Base-by-base conservation (phyloP, 805 yeast genomes). In the Brettanomyces naardenensis region DNA sequence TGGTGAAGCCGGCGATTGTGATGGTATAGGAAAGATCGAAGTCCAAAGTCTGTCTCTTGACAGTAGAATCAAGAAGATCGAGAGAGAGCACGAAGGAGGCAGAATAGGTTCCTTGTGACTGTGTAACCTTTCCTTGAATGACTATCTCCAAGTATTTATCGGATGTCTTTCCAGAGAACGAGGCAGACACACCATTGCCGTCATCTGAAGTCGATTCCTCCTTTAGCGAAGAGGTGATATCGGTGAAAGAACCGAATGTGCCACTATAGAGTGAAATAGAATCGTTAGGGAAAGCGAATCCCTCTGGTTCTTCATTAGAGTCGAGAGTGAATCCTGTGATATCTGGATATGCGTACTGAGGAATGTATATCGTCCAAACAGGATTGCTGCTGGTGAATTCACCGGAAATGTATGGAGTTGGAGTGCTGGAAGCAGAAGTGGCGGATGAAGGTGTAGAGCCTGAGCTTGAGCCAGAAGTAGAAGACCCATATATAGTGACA, bases 401-500 rank as follows among this genome's bases (percentile, higher is more conserved):
- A 34, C 26, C 34, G 9, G 31, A 27, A 22, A 35, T 26, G 22
- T 23, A 23, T 35, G 44, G 28, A 4, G 41, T 17, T 21, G 23
- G 32, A 6, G 33, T 19, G 11, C 40, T 11, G 15, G 44, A 30
- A 22, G 25, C 25, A 3, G 30, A 11, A 15, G 31, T 13, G 28
- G 30, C 37, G 7, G 33, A 5, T 32, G 14, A 15, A 37, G 22
- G 25, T 27, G 27, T 30, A 21, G 38, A 18, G 27, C 9, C 14
- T 28, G 37, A 10, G 17, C 36, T 11, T 6, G 35, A 33, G 5
- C 28, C 25, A 5, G 44, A 33, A 19, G 33, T 4, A 19, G 33
- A 28, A 10, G 38, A 26, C 15, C 36, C 23, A 21, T 29, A 21
- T 11, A 18, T 23, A 18, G 38, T 32, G 26, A 22, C 20, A 22